Base-by-base conservation (phyloP, 768 basidiomycete genomes). In the Tubosaeta sp. region DNA sequence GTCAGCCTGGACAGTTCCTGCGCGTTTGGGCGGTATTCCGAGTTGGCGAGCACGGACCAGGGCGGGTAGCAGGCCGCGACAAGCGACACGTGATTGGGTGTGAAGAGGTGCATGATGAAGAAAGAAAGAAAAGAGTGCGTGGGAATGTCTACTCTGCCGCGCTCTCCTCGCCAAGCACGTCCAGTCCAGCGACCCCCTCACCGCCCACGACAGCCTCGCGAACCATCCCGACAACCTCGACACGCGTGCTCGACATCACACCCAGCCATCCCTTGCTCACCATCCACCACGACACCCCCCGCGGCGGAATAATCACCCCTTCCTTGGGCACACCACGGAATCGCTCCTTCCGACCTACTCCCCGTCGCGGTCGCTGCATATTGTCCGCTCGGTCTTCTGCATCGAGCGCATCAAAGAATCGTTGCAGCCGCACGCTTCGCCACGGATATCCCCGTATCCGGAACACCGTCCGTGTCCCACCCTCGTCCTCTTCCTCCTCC, bases 41-140 rank as follows among this genome's bases (percentile, higher is more conserved):
- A 86, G 33, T 82, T 88, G 11, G 19, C 19, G 32, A 95, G 77
- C 6, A 83, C 76, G 48, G 91, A 84, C 39, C 83, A 73, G 8
- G 89, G 81, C 14, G 93, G 93, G 66, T 95, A 95, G 68, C 91
- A 95, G 33, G 90, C 83, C 50, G 83, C 82, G 65, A 95, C 81
- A 55, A 93, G 83, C 60, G 84, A 81, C 62, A 91, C 81, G 74
- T 93, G 91, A 73, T 87, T 83, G 56, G 91, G 85, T 51, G 86
- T 85, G 72, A 92, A 90, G 62, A 84, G 68, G 67, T 84, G 82
- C 87, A 91, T 89, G 13, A 48, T 26, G 39, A 41, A 16, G 39
- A 39, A 51, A 3, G 25, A 39, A 39, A 51, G 3, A n/a, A 35
- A 16, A 43, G 29, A 1, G 37, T 11, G 31, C 57, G 63, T 64